Conservation (phyloP, 2,329 filamentous ascomycete genomes). For the Akanthomyces lecanii region DNA sequence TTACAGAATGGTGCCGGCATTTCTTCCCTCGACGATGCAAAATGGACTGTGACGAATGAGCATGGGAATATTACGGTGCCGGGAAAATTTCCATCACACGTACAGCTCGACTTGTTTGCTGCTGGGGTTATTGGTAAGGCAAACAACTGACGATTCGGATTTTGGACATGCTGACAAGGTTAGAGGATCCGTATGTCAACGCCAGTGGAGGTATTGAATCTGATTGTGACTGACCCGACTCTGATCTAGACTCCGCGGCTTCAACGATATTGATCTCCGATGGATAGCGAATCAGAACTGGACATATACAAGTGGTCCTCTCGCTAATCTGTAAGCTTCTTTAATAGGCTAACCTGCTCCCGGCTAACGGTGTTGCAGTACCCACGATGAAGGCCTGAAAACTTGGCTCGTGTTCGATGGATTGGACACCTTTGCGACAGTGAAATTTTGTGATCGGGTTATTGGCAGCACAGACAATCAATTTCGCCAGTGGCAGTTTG, state of each 20-base stretch:
- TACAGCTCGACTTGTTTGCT: conserved; percentile 53
- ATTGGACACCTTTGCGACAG: conserved; percentile 56
- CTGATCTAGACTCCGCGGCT: conserved; percentile 27
- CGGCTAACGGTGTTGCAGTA: conserved; percentile 12
- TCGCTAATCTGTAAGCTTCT: conserved; percentile 28
- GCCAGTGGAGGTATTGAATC: no score
- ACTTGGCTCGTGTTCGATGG: conserved; percentile 57
- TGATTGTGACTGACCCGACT: neutral
- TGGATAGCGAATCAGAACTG: conserved; percentile 53
- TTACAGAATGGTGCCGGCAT: neutral
- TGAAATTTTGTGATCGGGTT: conserved; percentile 50
- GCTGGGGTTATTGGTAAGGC: conserved; percentile 48
- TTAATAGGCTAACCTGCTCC: no score
- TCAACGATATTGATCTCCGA: conserved; percentile 57
- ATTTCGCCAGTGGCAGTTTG: conserved; percentile 58
- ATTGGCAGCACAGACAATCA: conserved; percentile 58
- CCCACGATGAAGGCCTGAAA: conserved; percentile 31
- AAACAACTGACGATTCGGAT: neutral
- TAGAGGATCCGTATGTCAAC: conserved; percentile 8
- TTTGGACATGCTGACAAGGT: neutral
- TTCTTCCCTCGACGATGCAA: neutral
- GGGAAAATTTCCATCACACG: conserved; percentile 53
- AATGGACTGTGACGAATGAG: conserved; percentile 13
- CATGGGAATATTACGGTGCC: conserved; percentile 36
- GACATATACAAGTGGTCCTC: conserved; percentile 50